Evolutionary conservation across 768 basidiomycete species (phyloP).

Genomic region (Leucosporidium creatinivorum): DNA sequence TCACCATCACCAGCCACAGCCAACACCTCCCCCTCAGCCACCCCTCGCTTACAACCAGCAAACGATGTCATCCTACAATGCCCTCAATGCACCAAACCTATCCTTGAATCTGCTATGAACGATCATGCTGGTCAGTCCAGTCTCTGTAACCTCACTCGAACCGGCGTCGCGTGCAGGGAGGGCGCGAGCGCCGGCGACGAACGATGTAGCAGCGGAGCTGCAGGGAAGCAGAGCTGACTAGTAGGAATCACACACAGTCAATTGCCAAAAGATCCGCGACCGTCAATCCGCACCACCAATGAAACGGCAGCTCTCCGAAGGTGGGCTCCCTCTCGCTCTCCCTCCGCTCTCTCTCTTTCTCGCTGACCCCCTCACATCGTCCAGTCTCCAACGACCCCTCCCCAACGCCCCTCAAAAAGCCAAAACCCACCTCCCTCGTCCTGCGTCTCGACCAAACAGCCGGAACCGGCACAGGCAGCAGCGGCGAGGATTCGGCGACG

Average conservation of each 20-base stretch:
- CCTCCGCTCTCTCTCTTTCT: neutral
- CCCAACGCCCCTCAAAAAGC: constrained; percentile 19
- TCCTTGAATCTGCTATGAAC: constrained; percentile 63
- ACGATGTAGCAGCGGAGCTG: neutral
- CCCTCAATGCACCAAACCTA: constrained; percentile 70
- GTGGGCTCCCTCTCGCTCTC: neutral
- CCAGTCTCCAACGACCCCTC: constrained; percentile 9
- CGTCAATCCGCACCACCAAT: constrained; percentile 1
- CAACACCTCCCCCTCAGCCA: neutral
- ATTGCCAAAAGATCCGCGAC: neutral
- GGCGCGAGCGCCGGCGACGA: neutral
- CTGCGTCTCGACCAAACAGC: constrained; percentile 39
- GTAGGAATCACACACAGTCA: neutral
- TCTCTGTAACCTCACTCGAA: neutral
- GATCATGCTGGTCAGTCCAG: constrained; percentile 64
- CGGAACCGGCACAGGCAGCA: constrained; percentile 52
- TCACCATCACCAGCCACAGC: neutral
- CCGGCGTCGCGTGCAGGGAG: neutral
- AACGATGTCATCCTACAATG: constrained; percentile 53
- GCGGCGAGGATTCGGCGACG: constrained; percentile 47
- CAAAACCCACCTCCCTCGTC: constrained; percentile 19
- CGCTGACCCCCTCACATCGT: neutral
- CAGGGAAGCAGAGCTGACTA: neutral
- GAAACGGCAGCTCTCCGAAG: constrained; percentile 21
- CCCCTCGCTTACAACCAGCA: neutral